Percentiles rank a stretch among this genome's conserved stretches.
phyloP scores from a whole-genome alignment of 2,329 filamentous ascomycete genomes.

The Pezicula neosporulosa region DNA sequence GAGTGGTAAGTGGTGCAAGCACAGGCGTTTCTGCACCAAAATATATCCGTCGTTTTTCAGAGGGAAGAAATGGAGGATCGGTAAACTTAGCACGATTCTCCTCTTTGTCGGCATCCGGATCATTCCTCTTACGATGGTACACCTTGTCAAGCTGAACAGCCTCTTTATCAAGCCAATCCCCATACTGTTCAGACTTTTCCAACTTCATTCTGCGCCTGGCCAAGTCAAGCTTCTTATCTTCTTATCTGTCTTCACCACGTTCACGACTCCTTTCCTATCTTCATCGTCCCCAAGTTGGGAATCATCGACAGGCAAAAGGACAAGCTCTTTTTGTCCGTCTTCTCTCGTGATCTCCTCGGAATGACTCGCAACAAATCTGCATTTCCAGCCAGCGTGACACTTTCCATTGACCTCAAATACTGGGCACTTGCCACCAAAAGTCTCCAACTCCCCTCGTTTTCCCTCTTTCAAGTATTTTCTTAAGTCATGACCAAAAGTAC shows the following conservation, averaged over 20 bases:
- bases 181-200: constrained; percentile 71
- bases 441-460: constrained; percentile 74
- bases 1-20: constrained; percentile 91
- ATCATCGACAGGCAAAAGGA: constrained; percentile 51
- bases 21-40: constrained; percentile 92
- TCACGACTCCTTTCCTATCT: constrained; percentile 64
- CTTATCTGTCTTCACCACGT: constrained; percentile 64
- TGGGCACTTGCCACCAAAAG: constrained; percentile 76
- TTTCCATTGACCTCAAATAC: constrained; percentile 73
- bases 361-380: constrained; percentile 84
- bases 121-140: constrained; percentile 40
- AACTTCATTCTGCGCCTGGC: constrained; percentile 69
- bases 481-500: constrained; percentile 79
- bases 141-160: constrained; percentile 45
- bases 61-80: constrained; percentile 85
- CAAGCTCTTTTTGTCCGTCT: constrained; percentile 79
- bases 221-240: constrained; percentile 76
- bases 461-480: constrained; percentile 81
- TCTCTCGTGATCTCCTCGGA: constrained; percentile 74
- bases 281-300: constrained; percentile 35
- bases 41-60: constrained; percentile 91
- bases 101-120: constrained; percentile 40
- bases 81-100: constrained; percentile 77
- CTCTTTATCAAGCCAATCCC: constrained; percentile 73
- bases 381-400: constrained; percentile 89